These are phyloP conservation scores for Phaeosphaeria sp. DNA, from an alignment of 2,329 filamentous ascomycete genomes.

Conservation along the genomic window DNA sequence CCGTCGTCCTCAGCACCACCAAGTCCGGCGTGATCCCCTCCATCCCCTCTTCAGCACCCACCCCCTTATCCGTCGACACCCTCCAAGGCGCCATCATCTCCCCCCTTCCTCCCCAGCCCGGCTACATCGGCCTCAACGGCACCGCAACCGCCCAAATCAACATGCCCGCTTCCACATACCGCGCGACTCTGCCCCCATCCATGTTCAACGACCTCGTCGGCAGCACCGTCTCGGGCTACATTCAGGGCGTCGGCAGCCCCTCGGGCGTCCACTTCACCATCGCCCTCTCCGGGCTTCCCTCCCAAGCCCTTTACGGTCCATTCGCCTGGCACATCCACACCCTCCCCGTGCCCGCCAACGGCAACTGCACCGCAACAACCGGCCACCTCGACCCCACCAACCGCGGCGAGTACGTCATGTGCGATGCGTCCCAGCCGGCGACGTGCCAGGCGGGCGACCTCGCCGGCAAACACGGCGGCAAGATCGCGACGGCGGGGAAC, in stretches of 20 bases:
- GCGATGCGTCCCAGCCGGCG: slow-evolving; percentile 37
- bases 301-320: slow-evolving; percentile 23
- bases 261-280: slow-evolving; percentile 48
- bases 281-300: slow-evolving; percentile 47
- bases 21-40: slow-evolving; percentile 32
- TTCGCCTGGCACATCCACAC: slow-evolving; percentile 50
- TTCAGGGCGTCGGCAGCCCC: slow-evolving; percentile 38
- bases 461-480: slow-evolving; percentile 51
- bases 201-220: slow-evolving; percentile 32
- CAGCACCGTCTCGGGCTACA: slow-evolving; percentile 34
- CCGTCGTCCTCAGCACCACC: slow-evolving; percentile 20
- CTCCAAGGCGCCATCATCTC: slow-evolving; percentile 36
- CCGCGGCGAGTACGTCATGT: slow-evolving; percentile 42
- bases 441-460: slow-evolving; percentile 52
- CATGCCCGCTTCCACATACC: slow-evolving; percentile 28
- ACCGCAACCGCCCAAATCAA: slow-evolving; percentile 28
- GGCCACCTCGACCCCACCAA: slow-evolving; percentile 49
- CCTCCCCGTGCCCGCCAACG: slow-evolving; percentile 41
- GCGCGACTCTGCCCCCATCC: slow-evolving; percentile 25
- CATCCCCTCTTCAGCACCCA: slow-evolving; percentile 14
- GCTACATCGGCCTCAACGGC: slow-evolving; percentile 28
- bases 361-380: slow-evolving; percentile 49
- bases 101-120: slow-evolving; percentile 24
- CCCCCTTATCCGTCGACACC: slow-evolving; percentile 27
- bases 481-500: slow-evolving; percentile 34